Evolutionary conservation across 345 rosid species (phyloP).

Genomic region (Euclidium syriacum): DNA sequence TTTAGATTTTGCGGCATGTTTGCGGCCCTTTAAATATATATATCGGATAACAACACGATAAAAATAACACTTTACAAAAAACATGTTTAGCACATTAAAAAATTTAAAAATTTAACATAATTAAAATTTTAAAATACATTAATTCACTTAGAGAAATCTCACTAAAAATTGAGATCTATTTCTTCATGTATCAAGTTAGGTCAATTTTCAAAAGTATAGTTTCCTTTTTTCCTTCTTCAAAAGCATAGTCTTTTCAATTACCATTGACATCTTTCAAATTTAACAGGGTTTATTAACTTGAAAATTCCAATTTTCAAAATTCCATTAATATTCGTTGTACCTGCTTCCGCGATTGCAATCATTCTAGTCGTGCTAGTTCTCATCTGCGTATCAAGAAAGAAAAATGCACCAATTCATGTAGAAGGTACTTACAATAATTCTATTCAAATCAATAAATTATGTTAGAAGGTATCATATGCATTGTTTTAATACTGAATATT

Average conservation of each 20-base stretch:
- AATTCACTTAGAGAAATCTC: too few relatives aligned
- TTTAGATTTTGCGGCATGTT: too few relatives aligned
- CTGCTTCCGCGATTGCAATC: not conserved
- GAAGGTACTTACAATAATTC: not conserved
- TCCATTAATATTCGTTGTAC: slow-evolving; percentile 5
- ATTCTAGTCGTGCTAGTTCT: not conserved
- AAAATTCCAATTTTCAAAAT: not conserved
- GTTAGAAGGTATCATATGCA: not conserved
- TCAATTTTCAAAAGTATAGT: too few relatives aligned
- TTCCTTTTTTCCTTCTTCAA: too few relatives aligned
- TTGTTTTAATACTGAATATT: not conserved
- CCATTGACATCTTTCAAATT: not conserved
- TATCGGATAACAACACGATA: too few relatives aligned
- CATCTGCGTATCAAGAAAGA: not conserved
- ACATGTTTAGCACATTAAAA: too few relatives aligned
- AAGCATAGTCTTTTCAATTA: not conserved
- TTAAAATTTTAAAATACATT: too few relatives aligned
- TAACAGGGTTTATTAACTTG: slow-evolving; percentile 19
- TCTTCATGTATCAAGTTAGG: too few relatives aligned
- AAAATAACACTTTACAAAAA: too few relatives aligned
- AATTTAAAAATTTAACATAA: too few relatives aligned
- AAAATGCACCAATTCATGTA: not conserved
- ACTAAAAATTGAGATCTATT: too few relatives aligned
- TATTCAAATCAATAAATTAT: not conserved
- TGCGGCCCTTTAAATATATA: too few relatives aligned